Percentiles rank a stretch among this genome's conserved stretches.
Conservation (phyloP, 2,329 filamentous ascomycete species). For the Colletotrichum karsti region DNA sequence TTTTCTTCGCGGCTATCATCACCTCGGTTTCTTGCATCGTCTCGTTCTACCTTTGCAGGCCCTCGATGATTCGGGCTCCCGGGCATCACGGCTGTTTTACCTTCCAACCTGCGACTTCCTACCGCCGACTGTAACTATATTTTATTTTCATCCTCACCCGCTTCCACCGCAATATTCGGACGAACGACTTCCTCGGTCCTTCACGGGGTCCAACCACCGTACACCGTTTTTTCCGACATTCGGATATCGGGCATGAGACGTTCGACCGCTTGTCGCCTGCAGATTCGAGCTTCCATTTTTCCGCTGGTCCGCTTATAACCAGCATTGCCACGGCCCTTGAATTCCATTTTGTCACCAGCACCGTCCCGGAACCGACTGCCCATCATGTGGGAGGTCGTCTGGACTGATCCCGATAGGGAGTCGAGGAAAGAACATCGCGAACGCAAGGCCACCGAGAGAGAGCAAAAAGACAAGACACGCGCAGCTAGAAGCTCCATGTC, state of each 20-base stretch:
- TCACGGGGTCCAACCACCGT: neutral
- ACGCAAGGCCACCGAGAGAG: slow-evolving; percentile 53
- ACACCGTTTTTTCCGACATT: neutral
- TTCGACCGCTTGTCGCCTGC: neutral
- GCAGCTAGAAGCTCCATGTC: slow-evolving; percentile 47
- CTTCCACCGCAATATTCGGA: neutral
- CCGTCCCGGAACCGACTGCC: neutral
- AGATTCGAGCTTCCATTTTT: neutral
- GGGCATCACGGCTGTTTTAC: slow-evolving; percentile 14
- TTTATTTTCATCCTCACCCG: slow-evolving; percentile 16
- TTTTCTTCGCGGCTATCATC: neutral
- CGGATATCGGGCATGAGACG: slow-evolving; percentile 15
- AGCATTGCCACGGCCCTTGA: neutral
- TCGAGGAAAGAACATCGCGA: slow-evolving; percentile 60
- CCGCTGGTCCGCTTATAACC: neutral
- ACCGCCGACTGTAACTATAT: slow-evolving; percentile 8
- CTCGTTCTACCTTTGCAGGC: slow-evolving; percentile 2
- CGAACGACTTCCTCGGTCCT: neutral
- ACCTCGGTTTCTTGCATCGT: neutral
- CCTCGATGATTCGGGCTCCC: neutral
- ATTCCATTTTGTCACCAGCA: neutral
- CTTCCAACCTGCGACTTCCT: slow-evolving; percentile 6
- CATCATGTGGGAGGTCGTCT: slow-evolving; percentile 67
- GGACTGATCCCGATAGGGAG: slow-evolving; percentile 64
- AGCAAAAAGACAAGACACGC: slow-evolving; percentile 40